These are phyloP conservation scores for Amesomyces nigricolor DNA, from an alignment of 2,329 filamentous ascomycete species.

Conservation along the genomic window DNA sequence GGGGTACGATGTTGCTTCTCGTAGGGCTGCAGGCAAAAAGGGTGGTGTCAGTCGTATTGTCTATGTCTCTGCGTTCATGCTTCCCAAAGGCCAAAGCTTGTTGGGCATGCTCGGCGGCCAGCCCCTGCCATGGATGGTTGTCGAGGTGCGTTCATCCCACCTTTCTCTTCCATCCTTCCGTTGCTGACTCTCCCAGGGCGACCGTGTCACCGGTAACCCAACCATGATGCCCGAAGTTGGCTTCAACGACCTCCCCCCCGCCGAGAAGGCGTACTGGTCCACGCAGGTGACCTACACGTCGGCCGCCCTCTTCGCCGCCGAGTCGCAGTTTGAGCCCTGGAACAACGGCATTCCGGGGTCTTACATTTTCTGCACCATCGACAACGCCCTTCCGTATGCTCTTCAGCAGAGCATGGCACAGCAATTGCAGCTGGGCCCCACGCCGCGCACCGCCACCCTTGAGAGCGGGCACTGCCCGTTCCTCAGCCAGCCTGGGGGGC, in stretches of 20 bases:
- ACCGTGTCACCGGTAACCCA: conserved; percentile 11
- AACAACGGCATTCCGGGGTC: conserved; percentile 10
- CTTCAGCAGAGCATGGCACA: conserved; percentile 9
- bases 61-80: conserved; percentile 33
- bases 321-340: conserved; percentile 8
- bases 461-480: conserved; percentile 7
- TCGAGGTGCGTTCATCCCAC: background rate
- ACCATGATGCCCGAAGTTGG: conserved; percentile 5
- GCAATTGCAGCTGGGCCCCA: conserved; percentile 3
- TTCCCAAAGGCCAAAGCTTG: conserved; percentile 23
- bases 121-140: conserved; percentile 7
- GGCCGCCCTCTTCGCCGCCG: conserved; percentile 1
- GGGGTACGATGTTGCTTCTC: conserved; percentile 32
- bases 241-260: conserved; percentile 9
- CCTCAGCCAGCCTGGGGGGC: background rate
- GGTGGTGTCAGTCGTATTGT: conserved; percentile 37
- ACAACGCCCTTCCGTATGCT: conserved; percentile 5
- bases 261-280: conserved; percentile 3
- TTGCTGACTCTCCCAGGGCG: background rate
- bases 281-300: conserved; percentile 8
- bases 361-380: conserved; percentile 7
- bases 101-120: background rate
- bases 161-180: too few species aligned
- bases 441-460: conserved; percentile 1
- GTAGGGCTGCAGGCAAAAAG: conserved; percentile 29